Base-by-base conservation (phyloP, 257 asterid species). In the Thymus mandschuricus region DNA sequence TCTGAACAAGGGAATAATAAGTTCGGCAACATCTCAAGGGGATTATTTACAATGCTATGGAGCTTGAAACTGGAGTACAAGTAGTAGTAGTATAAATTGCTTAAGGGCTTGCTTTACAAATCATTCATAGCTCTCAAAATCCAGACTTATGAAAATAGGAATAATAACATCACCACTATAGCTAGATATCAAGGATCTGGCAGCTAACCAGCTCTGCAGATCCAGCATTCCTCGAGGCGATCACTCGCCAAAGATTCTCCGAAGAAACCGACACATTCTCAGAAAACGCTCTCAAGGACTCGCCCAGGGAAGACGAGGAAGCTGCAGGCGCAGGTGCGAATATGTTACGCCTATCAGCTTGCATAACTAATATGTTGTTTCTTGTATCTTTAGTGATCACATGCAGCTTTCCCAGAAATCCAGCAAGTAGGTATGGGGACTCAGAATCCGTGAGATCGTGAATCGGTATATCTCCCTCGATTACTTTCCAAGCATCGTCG, bases 191-290 rank as follows among this genome's bases (percentile, higher is more conserved):
- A 45, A 92, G 91, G 54, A 85, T 84, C 84, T 88, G 97, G 69
- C 97, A 90, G 88, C 97, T 88, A 71, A 92, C 91, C 8, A 92
- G 91, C 86, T 92, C 98, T 28, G 89, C 86, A 56, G 97, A 69
- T 75, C 88, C 92, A 80, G 85, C 91, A 68, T 70, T 75, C 71
- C 81, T 84, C 12, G 86, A 70, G 27, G 95, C 89, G 45, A 90
- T 49, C 9, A 81, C 87, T 38, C 75, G 81, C 98, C 97, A 92
- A 64, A 88, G 75, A 80, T 85, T 83, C 64, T 86, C 86, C 4
- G 88, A 84, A 6, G 88, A 78, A 50, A 67, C 79, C 1, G 89
- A 49, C 33, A 51, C 75, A 8, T 75, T 71, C 68, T 51, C 95
- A 61, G 90, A 80, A 61, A 72, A 62, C 64, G 74, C 90, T 60